Percentiles rank a stretch among this genome's conserved stretches.
Evolutionary conservation across 345 rosid species (phyloP).

Genomic region (Cardamine occulta): DNA sequence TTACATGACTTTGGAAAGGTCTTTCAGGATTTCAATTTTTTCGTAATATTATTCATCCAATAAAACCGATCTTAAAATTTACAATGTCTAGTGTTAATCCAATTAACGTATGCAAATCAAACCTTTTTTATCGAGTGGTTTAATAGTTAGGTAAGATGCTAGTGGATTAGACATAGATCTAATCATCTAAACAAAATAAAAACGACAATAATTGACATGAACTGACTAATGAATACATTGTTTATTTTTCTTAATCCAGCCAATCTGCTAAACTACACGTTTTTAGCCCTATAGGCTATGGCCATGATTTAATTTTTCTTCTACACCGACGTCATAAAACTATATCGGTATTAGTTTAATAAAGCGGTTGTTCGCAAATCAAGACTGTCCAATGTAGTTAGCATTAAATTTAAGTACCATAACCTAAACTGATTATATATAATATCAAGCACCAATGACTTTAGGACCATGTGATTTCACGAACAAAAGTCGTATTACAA

Average conservation of each 20-base stretch:
- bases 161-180: slow-evolving; percentile 35
- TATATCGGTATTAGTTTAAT: slow-evolving; percentile 17
- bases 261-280: slow-evolving; percentile 28
- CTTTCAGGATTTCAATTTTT: neutral
- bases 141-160: slow-evolving; percentile 37
- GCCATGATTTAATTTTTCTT: slow-evolving; percentile 18
- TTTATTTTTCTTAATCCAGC: neutral
- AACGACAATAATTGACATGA: slow-evolving; percentile 34
- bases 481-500: slow-evolving; percentile 41
- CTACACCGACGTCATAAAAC: slow-evolving; percentile 34
- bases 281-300: slow-evolving; percentile 11
- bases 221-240: neutral
- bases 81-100: neutral
- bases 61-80: neutral
- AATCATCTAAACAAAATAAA: slow-evolving; percentile 15
- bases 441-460: slow-evolving; percentile 51
- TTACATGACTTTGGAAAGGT: slow-evolving; percentile 18
- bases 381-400: slow-evolving; percentile 34
- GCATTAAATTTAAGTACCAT: slow-evolving; percentile 25
- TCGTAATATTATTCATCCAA: neutral
- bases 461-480: slow-evolving; percentile 64
- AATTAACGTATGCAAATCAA: slow-evolving; percentile 6
- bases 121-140: slow-evolving; percentile 8
- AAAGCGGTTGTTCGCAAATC: slow-evolving; percentile 33
- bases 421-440: slow-evolving; percentile 2